Evolutionary conservation across 1,284 basidiomycete species (phyloP), one percentile per base, ranked within the genome.

Genomic region (Inonotus hispidus): DNA sequence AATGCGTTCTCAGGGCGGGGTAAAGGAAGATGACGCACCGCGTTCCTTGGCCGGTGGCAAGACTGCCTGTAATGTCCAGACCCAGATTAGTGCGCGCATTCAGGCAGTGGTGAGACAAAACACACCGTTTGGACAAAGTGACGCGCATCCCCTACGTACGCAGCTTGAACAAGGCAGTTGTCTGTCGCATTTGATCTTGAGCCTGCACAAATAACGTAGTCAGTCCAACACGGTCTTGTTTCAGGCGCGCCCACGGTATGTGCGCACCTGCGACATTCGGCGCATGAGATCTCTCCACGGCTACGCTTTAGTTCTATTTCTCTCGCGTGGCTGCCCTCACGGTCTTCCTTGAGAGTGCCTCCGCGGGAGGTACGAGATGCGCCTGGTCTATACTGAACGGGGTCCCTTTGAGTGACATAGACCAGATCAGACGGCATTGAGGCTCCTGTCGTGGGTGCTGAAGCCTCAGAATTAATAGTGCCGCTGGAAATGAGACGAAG

Each of bases 1-100:
- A 16, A 25, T 8, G 39, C 4, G 32, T 27, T 32, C 37, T 53
- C 23, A 55, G 37, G 45, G 38, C 13, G 13, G 19, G 11, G 16
- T 2, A 32, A 38, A 37, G 53, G 32, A 29, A n/a, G 32, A 16
- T 2, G 7, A 63, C 74, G 41, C 46, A 78, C 77, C 78, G 69
- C 38, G 77, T 80, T 7, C 78, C 78, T 64, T 81, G 78, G 0
- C 79, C 78, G 37, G 78, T 78, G 21, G 78, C 77, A 25, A 81
- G 68, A 25, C 76, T 77, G 11, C 78, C 78, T 79, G 52, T 19
- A 14, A 21, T 27, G 16, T 25, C 56, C 10, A 38, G 38, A 46
- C 23, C n/a, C n/a, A n/a, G n/a, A n/a, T 58, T 38, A 56, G 50
- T 35, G n/a, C 49, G 47, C n/a, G 53, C 35, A 50, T 52, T 38